Base-by-base conservation (phyloP, 495 filamentous ascomycete genomes). In the Lophiostoma macrostomum region DNA sequence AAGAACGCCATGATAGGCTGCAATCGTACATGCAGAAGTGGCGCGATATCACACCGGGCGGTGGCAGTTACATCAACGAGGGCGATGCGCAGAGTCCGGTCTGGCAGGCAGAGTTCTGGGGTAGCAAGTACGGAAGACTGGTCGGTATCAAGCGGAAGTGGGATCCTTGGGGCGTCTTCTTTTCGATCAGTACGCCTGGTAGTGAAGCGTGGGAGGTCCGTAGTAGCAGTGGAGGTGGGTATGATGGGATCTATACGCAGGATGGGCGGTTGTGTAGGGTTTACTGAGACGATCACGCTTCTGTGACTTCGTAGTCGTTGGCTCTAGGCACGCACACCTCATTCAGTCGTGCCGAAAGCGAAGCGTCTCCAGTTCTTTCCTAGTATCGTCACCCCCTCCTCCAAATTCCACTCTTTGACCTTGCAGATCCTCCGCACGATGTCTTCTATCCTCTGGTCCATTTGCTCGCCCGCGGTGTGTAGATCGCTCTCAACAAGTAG, bases 401-500 rank as follows among this genome's bases (percentile, higher is more conserved):
- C 72, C 55, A 96, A 71, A 6, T 67, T 67, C 90, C 93, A 96
- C 12, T 80, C 84, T 43, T 88, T 91, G 25, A 94, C 69, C 34
- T 76, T 62, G 64, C 91, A 95, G 0, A 97, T 75, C 57, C 75
- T 78, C 47, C 85, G 71, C 36, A 82, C 78, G 36, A 89, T 82
- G 18, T 88, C 76, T 67, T 93, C 88, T 13, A 98, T 68, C 34
- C 79, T 65, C 2, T 73, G 66, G 68, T 97, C 94, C 87, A 97
- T 95, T 52, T 79, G 69, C 6, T 80, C 76, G 4, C 93, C 93
- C 4, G 93, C 94, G 13, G 71, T 80, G 65, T 97, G 91, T 35
- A 95, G 65, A 68, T 98, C 93, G 67, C 90, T 96, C 69, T 98
- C 93, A 4, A 91, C 74, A 14, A 98, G 76, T 10, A 98, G 72